Evolutionary conservation across 192 early-diverging fungal genomes (phyloP).

Genomic region (Coemansia sp.): DNA sequence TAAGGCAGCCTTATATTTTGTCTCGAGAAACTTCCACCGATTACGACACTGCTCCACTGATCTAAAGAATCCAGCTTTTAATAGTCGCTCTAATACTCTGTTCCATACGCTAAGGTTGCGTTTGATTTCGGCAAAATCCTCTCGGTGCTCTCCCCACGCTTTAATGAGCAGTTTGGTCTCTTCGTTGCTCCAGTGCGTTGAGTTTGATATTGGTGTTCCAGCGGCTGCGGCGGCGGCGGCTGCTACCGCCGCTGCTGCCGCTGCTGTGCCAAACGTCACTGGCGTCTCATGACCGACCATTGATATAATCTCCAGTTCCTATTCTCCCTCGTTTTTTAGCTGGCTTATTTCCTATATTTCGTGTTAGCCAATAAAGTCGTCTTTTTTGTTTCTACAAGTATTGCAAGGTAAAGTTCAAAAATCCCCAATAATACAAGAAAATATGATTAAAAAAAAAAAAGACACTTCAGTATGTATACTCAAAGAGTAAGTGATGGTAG

Average conservation of each 20-base stretch:
- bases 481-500: background rate
- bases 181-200: conserved; percentile 55
- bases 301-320: background rate
- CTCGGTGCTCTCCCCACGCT: conserved; percentile 52
- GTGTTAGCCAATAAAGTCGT: background rate
- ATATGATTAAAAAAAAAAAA: background rate
- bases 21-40: conserved; percentile 55
- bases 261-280: conserved; percentile 17
- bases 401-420: background rate
- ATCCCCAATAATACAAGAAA: background rate
- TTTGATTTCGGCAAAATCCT: conserved; percentile 56
- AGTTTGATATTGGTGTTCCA: conserved; percentile 35
- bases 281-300: conserved; percentile 28
- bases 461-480: too few relatives aligned
- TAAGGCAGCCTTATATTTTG: conserved; percentile 43
- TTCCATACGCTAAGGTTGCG: conserved; percentile 55
- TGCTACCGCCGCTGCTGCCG: conserved; percentile 31
- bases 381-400: background rate
- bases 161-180: conserved; percentile 47
- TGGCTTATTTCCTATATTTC: background rate
- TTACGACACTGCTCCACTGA: conserved; percentile 56
- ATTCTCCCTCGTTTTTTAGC: background rate
- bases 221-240: conserved; percentile 23
- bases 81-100: conserved; percentile 49
- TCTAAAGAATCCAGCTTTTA: conserved; percentile 46